These are phyloP conservation scores for Hordeum vulgare DNA, from an alignment of 176 grass and related monocot species.

Conservation along the genomic window MorexV3_pseudomolecules_assembly NC_058523.1:35561031-35561530, in stretches of 20 bases:
- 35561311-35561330: background rate
- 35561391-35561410: constrained; percentile 74
- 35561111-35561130: background rate
- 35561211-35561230: constrained; percentile 32
- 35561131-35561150: background rate
- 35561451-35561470: constrained; percentile 61
- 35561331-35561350: background rate
- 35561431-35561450: constrained; percentile 79
- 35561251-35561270: constrained; percentile 14
- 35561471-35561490: constrained; percentile 88
- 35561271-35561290: background rate
- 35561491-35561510: background rate
- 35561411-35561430: constrained; percentile 63
- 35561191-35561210: constrained; percentile 40
- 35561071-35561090: constrained; percentile 13
- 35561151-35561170: background rate
- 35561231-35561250: constrained; percentile 50
- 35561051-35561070: background rate
- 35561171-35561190: constrained; percentile 7
- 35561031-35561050: background rate
- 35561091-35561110: constrained; percentile 13
- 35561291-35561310: background rate
- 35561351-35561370: constrained; percentile 66
- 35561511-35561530: background rate
- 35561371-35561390: constrained; percentile 68